phyloP scores from a whole-genome alignment of 2,329 filamentous ascomycete genomes.

The Xylariaceae sp. region DNA sequence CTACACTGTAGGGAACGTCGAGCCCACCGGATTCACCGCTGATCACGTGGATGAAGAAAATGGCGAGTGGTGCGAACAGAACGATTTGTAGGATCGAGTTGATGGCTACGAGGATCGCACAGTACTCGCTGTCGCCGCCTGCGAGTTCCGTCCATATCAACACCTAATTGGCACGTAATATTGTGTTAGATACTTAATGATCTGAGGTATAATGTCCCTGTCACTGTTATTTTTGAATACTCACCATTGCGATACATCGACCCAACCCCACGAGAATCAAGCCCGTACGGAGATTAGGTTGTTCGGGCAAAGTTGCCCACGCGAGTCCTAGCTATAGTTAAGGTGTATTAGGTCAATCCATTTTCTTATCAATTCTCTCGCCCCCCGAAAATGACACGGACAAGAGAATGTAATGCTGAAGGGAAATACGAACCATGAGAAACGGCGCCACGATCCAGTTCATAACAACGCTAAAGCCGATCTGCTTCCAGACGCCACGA shows the following conservation, averaged over 20 bases:
- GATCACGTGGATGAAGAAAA: slow-evolving; percentile 69
- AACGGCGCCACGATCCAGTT: slow-evolving; percentile 84
- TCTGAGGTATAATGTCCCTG: neutral
- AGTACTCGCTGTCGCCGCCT: slow-evolving; percentile 75
- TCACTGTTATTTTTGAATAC: slow-evolving; percentile 9
- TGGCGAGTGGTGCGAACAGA: slow-evolving; percentile 64
- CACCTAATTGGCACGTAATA: slow-evolving; percentile 33
- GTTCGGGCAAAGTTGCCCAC: slow-evolving; percentile 63
- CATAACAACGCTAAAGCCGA: slow-evolving; percentile 69
- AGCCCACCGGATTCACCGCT: slow-evolving; percentile 40
- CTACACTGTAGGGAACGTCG: slow-evolving; percentile 56
- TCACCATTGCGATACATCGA: slow-evolving; percentile 83
- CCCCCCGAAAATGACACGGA: neutral
- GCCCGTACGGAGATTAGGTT: slow-evolving; percentile 56
- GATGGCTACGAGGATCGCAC: slow-evolving; percentile 71
- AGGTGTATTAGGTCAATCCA: neutral
- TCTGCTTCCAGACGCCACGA: slow-evolving; percentile 68
- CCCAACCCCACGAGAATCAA: slow-evolving; percentile 80
- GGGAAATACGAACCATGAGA: slow-evolving; percentile 59
- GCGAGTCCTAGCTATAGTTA: slow-evolving; percentile 54
- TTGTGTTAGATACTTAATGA: slow-evolving; percentile 5
- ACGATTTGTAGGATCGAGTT: slow-evolving; percentile 74
- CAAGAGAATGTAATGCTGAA: neutral
- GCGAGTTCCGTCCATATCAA: slow-evolving; percentile 74
- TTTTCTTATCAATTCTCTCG: neutral